Evolutionary conservation across 2,329 filamentous ascomycete species (phyloP).

Genomic region (Coniella lustricola): DNA sequence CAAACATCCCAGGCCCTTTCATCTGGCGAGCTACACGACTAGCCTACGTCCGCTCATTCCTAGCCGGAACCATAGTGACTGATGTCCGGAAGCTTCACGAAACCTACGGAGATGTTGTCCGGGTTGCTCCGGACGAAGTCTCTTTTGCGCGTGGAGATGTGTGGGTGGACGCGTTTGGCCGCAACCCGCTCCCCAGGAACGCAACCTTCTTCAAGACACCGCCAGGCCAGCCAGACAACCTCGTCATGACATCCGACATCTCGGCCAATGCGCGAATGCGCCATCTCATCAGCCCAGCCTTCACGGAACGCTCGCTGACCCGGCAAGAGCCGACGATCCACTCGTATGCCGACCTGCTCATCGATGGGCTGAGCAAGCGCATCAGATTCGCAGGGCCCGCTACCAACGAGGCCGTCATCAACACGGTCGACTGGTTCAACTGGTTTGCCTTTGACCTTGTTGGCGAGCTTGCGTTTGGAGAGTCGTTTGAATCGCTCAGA

Average conservation of each 20-base stretch:
- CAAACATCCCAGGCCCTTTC: slow-evolving; percentile 14
- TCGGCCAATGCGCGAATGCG: slow-evolving; percentile 21
- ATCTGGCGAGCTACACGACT: slow-evolving; percentile 16
- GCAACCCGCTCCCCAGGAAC: slow-evolving; percentile 24
- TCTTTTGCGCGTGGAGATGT: slow-evolving; percentile 2
- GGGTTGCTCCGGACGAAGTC: slow-evolving; percentile 18
- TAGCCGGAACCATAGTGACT: slow-evolving; percentile 17
- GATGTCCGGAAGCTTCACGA: slow-evolving; percentile 15
- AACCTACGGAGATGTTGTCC: slow-evolving; percentile 15
- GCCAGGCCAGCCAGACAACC: slow-evolving; percentile 18
- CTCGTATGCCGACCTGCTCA: slow-evolving; percentile 22
- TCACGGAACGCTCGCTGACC: slow-evolving; percentile 22
- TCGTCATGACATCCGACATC: slow-evolving; percentile 24
- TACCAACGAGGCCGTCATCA: neutral
- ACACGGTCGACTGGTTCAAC: slow-evolving; percentile 23
- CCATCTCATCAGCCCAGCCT: slow-evolving; percentile 20
- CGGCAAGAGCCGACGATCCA: slow-evolving; percentile 24
- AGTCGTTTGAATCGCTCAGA: slow-evolving; percentile 30
- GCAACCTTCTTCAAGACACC: slow-evolving; percentile 23
- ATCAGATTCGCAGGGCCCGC: too few species aligned
- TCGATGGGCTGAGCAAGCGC: slow-evolving; percentile 18
- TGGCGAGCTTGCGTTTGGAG: slow-evolving; percentile 37
- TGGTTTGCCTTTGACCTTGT: slow-evolving; percentile 32
- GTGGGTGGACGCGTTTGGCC: slow-evolving; percentile 4
- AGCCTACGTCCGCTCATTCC: slow-evolving; percentile 13